Evolutionary conservation across 2,329 filamentous ascomycete genomes (phyloP).

Genomic region (Elsinoe arachidis): DNA sequence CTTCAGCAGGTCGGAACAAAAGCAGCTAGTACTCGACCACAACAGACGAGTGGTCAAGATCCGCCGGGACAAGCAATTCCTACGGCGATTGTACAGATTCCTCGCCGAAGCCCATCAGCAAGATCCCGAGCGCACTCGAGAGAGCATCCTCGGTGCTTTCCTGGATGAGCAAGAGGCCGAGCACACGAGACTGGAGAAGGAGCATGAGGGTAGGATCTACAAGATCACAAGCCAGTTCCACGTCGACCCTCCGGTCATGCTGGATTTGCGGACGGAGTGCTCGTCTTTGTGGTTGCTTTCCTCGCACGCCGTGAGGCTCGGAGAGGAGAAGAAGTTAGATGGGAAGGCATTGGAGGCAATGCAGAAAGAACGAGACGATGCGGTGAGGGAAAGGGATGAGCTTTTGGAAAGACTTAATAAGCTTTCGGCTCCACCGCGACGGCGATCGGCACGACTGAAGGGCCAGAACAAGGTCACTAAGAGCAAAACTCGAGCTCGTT

Average conservation of each 20-base stretch:
- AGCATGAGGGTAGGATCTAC: not conserved
- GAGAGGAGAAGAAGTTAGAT: not conserved
- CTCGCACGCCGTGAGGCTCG: not conserved
- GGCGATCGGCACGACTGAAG: not conserved
- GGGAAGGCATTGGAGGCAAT: not conserved
- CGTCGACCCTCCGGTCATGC: not conserved
- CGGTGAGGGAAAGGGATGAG: not conserved
- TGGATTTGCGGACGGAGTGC: not conserved
- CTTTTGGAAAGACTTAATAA: not conserved
- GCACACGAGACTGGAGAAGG: not conserved
- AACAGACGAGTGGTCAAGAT: no score
- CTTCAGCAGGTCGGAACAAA: no score
- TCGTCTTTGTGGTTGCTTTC: not conserved
- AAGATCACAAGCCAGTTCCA: not conserved
- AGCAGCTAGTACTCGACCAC: no score
- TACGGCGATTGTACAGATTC: no score
- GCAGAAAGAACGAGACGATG: not conserved
- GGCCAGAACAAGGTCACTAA: not conserved
- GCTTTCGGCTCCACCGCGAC: not conserved
- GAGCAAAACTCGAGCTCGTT: not conserved
- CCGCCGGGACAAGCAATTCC: no score
- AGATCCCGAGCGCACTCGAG: no score
- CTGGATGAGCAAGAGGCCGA: not conserved
- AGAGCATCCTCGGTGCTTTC: not conserved
- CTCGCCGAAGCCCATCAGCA: no score